Evolutionary conservation across 441 rosid genomes (phyloP), one percentile per base, ranked within the genome.

Genomic region (Manihot esculenta): DNA sequence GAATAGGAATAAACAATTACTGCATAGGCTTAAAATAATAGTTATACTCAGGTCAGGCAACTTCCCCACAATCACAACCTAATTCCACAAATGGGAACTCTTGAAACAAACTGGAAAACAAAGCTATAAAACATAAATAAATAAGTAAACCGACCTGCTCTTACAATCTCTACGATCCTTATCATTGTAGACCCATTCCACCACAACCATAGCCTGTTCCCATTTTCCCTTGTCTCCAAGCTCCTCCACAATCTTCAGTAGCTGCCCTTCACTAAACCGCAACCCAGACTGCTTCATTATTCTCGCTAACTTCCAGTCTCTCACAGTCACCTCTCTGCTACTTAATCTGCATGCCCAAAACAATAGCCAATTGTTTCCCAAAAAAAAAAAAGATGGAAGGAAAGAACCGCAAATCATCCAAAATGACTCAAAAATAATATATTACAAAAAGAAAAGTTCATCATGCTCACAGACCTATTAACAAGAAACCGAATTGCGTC

Each of bases 211-310:
- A 3, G 95, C 96, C 79, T 90, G 95, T 84, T 84, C 88, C 95
- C 97, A 90, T 75, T 85, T 79, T 35, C 81, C 79, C 10, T 72
- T 84, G 15, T 79, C 67, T 24, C 97, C 90, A 26, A 94, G 89
- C 53, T 84, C 80, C 66, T 82, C 84, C 73, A 94, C 81, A 82
- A 90, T 83, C 84, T 80, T 90, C 75, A 94, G 90, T 89, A 94
- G 65, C 77, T 92, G 99, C 66, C 85, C 82, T 84, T 94, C 97
- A 55, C 74, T 83, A 74, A 91, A 94, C 75, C 77, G 80, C 83
- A 94, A 80, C 12, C 90, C 94, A 10, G 95, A 91, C 58, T 84
- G 92, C 82, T 90, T 94, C 97, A 94, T 92, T 77, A 90, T 88
- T 82, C 86, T 87, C 62, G 89, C 89, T 78, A 94, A 85, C 78